Percentiles rank a stretch among this genome's conserved stretches.
Evolutionary conservation across 2,329 filamentous ascomycete species (phyloP).

Genomic region (Pyrenophora teres): DNA sequence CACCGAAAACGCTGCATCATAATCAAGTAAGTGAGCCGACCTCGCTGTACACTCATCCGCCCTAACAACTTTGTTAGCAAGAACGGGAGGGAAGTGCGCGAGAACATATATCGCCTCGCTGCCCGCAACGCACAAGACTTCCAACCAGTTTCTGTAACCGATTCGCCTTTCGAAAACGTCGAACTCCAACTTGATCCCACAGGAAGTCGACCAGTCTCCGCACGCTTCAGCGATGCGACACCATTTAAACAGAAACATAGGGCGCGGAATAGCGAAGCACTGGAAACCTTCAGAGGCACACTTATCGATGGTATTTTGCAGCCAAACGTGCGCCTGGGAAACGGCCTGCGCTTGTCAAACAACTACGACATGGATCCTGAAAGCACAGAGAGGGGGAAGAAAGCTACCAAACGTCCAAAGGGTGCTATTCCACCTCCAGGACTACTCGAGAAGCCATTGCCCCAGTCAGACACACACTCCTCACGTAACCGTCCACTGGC

Average conservation of each 20-base stretch:
- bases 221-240: constrained; percentile 3
- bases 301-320: constrained; percentile 25
- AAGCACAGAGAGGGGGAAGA: background rate
- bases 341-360: constrained; percentile 14
- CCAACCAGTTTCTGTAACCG: constrained; percentile 10
- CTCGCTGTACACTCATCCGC: background rate
- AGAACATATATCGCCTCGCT: constrained; percentile 5
- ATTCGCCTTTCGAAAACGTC: constrained; percentile 14
- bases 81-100: background rate
- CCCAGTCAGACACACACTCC: background rate
- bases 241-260: background rate
- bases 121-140: constrained; percentile 16
- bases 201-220: constrained; percentile 2
- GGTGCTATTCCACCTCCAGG: background rate
- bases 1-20: constrained; percentile 16
- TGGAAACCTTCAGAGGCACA: constrained; percentile 25
- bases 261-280: constrained; percentile 2
- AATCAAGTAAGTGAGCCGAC: constrained; percentile 13
- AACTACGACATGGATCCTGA: constrained; percentile 5
- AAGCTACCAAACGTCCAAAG: background rate
- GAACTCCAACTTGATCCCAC: constrained; percentile 6
- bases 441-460: background rate
- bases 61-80: constrained; percentile 11
- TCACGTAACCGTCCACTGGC: background rate
- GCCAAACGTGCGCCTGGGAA: constrained; percentile 26